Evolutionary conservation across 2,329 filamentous ascomycete species (phyloP), one percentile per base, ranked within the genome.

Genomic region (Pyricularia sp.): DNA sequence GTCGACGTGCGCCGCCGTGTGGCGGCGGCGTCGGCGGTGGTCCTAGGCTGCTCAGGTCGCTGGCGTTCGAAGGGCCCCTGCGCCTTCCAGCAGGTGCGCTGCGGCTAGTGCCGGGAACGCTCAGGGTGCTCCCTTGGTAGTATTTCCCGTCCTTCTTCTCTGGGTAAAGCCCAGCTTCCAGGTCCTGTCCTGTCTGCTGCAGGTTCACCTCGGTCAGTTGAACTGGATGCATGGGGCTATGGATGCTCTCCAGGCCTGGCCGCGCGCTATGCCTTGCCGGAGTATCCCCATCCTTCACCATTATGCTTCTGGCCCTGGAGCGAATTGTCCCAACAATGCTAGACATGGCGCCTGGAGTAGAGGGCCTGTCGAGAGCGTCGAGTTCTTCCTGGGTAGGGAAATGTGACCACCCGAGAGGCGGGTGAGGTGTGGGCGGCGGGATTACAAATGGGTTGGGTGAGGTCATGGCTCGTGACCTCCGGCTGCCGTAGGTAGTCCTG

Each of bases 371-470:
- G 66, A 81, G 77, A 55, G 84, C 82, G 40, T 81, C 79, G 12
- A 85, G 78, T 64, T 87, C 85, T 24, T 88, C 83, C 10, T 87
- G 83, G 22, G 83, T 82, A 0, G 92, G 91, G 72, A 96, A 90
- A 44, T 85, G 86, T 0, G 91, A 90, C 90, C 96, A 96, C 62
- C 93, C 93, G 9, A 96, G 78, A 0, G 92, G 92, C 1, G 89
- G 90, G 72, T 94, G 90, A 0, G 70, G 75, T 5, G 72, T 75
- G 1, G 71, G 67, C 7, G 76, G 75, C 24, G 77, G 71, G 62
- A 75, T 73, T 57, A 74, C 67, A 69, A 75, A 75, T 0, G 73
- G 72, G 5, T 65, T 55, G 0, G 62, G 62, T 16, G 61, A 9
- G 10, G 74, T 71, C 64, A 75, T 73, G n/a, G 73, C 67, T 67